Evolutionary conservation across 192 early-diverging fungal species (phyloP), one percentile per base, ranked within the genome.

Genomic region (Allomyces arbusculus): DNA sequence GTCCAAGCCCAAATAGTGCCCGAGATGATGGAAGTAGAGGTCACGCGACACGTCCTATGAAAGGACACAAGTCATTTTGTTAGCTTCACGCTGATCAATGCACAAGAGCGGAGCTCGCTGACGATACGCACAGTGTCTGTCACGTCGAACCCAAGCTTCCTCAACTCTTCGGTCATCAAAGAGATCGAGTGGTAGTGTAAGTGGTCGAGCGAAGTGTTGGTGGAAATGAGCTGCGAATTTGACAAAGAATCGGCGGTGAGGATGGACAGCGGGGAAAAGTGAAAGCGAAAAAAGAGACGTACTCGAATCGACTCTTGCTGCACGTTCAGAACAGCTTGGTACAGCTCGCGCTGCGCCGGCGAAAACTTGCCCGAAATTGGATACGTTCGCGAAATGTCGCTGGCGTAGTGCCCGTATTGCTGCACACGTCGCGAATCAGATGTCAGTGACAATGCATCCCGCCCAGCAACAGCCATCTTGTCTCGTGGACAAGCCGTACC

Each of bases 1-100:
- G 72, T 98, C 95, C 70, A 96, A 68, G 10, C 95, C 95, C 20
- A 96, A 79, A 63, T 89, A 98, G 70, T 96, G 95, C 22, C 91
- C 84, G 14, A 98, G 84, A 72, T 98, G 93, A 71, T 98, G 93
- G 44, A 93, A 93, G 69, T 91, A 98, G 28, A 98, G 76, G 12
- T 69, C 69, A 61, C 78, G 74, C 65, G 91, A 86, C 55, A 92
- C 78, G 63, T 94, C 93, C 81, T 86, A 73, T 23, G 14, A 12
- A 16, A 45, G 14, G n/a, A n/a, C n/a, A 20, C 10, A 33, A 4
- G 26, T 28, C 26, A 28, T 4, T 28, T 28, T 3, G 26, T 28
- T 28, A 28, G 26, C 26, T 28, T 4, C 26, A 28, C 2, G 26
- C 4, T 4, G 26, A 28, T 28, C 26, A 4, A 28, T 28, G 4